Base-by-base conservation (phyloP, 2,329 filamentous ascomycete genomes). In the Fusarium sp. region DNA sequence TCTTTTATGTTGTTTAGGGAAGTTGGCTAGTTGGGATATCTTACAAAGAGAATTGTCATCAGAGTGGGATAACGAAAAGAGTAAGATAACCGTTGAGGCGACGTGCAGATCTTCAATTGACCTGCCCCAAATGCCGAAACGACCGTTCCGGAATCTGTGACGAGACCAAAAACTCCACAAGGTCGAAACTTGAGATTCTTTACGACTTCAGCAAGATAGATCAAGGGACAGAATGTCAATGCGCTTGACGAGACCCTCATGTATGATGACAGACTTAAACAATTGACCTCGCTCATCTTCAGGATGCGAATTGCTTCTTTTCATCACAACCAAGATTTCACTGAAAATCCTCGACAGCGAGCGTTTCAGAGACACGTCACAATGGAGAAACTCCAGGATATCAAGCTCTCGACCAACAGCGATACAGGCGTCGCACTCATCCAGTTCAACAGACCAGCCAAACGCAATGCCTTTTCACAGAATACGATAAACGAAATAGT, bases 401-500 rank as follows among this genome's bases (percentile, higher is more conserved):
- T 73, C 33, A 73, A 57, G 24, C 56, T 73, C 28, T 50, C 31
- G 3, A 30, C 53, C 28, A 33, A 44, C 28, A 42, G 35, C 9
- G 38, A 38, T 8, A 73, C 44, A 7, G 71, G 55, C 7, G 58
- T 73, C 22, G 70, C 66, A 22, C n/a, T 66, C 5, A 44, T 73
- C 3, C 70, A 73, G 11, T 73, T 73, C 61, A 73, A 71, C 44
- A 54, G 70, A 50, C 66, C 70, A 22, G 66, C 70, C 10, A 73
- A 73, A 47, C 70, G 70, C 12, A 73, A 73, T 51, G 70, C 70
- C 1, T 73, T 73, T 50, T 42, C 70, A 24, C 70, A 61, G n/a
- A 71, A 48, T 44, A 73, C 70, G 4, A 73, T 73, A 14, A 42
- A 56, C 15, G 70, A 73, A 20, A 39, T 73, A 16, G 70, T 73